Base-by-base conservation (phyloP, 164 flowering plant species). In the Vitis rotundifolia region DNA sequence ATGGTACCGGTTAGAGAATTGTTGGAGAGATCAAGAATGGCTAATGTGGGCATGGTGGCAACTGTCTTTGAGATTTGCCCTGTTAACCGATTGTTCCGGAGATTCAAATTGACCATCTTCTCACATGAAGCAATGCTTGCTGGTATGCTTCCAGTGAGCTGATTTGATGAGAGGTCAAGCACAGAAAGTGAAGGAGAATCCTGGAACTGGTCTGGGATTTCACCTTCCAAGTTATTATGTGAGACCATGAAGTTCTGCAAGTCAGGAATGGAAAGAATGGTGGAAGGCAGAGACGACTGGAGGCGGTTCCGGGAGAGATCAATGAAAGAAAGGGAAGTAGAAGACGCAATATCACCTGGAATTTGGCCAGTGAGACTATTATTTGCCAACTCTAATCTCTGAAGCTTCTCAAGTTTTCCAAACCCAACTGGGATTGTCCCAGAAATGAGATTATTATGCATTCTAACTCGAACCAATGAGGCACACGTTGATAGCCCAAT, bases 11-110 rank as follows among this genome's bases (percentile, higher is more conserved):
- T 81, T n/a, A 96, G 79, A 49, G 84, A 79, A 69, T 96, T 96
- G 75, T 89, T 87, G 52, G 99, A 96, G 9, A 96, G 83, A 78
- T 96, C 99, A 58, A 96, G 89, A 70, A 92, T 75, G 2, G 97
- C 81, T 63, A 96, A 78, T 37, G 91, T 68, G 5, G 93, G 84
- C 98, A 96, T 90, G 81, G 61, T 81, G 0, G 94, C 85, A 1
- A 93, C 69, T 2, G 83, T 69, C 65, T 71, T 77, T 11, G 99
- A 98, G 64, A 96, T 91, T 49, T 85, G 81, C 29, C 98, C 95
- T 0, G 82, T 87, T 44, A 96, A 68, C 29, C 64, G 78, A 71
- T 96, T 93, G 83, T 75, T 85, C 19, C 77, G 70, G 4, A 96
- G 89, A 73, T 89, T 89, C 68, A 96, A 66, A 31, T 73, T 89